Conservation (phyloP, 352 stramenopile species). For the Elongisporangium undulatum region DNA sequence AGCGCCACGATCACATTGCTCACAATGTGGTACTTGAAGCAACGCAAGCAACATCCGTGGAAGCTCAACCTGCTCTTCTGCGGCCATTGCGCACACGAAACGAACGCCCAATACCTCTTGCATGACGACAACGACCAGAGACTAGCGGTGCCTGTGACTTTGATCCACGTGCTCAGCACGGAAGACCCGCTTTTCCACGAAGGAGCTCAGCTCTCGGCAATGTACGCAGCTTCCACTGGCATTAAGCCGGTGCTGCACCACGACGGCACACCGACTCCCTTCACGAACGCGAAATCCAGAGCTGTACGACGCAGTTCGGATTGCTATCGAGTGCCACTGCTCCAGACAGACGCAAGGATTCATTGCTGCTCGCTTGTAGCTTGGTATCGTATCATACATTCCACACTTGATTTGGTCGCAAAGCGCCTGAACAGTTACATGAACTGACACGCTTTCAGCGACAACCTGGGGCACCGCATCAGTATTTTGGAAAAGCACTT, state of each 20-base stretch:
- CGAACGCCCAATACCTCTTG: conserved; percentile 17
- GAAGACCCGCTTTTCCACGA: conserved; percentile 37
- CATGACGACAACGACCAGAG: too few relatives aligned
- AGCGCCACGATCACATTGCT: conserved; percentile 57
- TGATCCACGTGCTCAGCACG: conserved; percentile 61
- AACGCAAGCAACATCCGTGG: conserved; percentile 36
- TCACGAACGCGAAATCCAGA: conserved; percentile 16
- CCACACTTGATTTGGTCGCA: too few relatives aligned
- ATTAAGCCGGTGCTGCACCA: conserved; percentile 24
- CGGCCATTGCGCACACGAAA: conserved; percentile 18
- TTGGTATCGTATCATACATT: too few relatives aligned
- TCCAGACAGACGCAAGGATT: too few relatives aligned
- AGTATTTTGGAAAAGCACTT: too few relatives aligned
- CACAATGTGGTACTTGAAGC: conserved; percentile 49
- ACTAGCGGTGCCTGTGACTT: conserved; percentile 50
- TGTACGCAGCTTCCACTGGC: conserved; percentile 33
- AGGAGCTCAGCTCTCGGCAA: conserved; percentile 29
- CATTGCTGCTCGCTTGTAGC: too few relatives aligned
- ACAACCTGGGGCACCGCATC: too few relatives aligned
- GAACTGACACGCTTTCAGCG: too few relatives aligned
- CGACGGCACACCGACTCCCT: conserved; percentile 30
- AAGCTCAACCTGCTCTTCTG: conserved; percentile 50
- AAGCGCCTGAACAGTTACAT: too few relatives aligned
- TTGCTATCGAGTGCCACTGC: conserved; percentile 21
- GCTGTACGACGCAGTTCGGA: conserved; percentile 19